Conservation (phyloP, 345 rosid genomes). For the Mangifera indica region DNA sequence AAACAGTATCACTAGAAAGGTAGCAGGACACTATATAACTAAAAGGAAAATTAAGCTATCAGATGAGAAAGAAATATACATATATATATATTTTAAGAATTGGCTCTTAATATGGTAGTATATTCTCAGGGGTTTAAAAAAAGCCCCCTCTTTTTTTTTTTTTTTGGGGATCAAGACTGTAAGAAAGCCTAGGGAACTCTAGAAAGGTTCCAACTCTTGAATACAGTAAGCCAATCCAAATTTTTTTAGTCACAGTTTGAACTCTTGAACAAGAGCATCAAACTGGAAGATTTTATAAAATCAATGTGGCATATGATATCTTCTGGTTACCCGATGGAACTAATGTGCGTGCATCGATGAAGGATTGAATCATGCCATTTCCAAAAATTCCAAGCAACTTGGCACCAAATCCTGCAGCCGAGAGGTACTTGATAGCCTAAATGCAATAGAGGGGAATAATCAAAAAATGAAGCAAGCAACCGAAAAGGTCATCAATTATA, state of each 20-base stretch:
- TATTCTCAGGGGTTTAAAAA: no score
- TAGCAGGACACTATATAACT: not conserved
- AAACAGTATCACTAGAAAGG: conserved; percentile 1
- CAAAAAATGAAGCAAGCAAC: conserved; percentile 15
- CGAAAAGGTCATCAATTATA: conserved; percentile 1
- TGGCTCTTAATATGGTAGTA: no score
- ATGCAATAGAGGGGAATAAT: conserved; percentile 26
- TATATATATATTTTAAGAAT: no score
- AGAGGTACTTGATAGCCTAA: conserved; percentile 92
- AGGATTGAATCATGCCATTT: conserved; percentile 97
- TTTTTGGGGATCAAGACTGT: no score
- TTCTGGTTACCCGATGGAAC: conserved; percentile 56
- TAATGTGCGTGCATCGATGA: conserved; percentile 81
- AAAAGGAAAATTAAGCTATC: not conserved
- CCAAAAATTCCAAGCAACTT: conserved; percentile 86
- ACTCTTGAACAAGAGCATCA: not conserved
- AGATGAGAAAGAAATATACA: not conserved
- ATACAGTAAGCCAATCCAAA: no score
- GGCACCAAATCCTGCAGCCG: conserved; percentile 97
- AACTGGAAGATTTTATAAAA: not conserved
- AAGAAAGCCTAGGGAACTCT: no score
- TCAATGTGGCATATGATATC: not conserved
- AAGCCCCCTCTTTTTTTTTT: no score
- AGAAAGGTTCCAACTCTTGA: no score
- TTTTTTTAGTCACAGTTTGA: no score